These are phyloP conservation scores for Agrostemma githago DNA, from an alignment of 148 eudicot genomes.

Conservation along the genomic window DNA sequence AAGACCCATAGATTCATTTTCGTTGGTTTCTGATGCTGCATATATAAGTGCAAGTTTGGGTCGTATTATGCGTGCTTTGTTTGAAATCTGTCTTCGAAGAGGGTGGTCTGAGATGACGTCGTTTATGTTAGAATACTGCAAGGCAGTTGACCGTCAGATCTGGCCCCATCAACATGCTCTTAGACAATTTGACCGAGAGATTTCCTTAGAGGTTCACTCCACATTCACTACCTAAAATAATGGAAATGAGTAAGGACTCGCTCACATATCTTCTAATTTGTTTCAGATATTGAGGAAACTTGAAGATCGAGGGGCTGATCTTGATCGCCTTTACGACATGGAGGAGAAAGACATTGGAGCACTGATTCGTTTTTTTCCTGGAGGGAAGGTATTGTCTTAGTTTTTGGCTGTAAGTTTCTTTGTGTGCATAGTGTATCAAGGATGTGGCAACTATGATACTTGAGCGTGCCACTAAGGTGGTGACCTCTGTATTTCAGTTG, in stretches of 20 bases:
- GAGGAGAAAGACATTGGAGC: conserved; percentile 94
- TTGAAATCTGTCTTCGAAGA: conserved; percentile 95
- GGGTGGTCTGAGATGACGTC: conserved; percentile 99
- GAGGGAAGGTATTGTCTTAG: conserved; percentile 67
- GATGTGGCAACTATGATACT: neutral
- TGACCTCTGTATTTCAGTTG: neutral
- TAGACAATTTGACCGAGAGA: conserved; percentile 86
- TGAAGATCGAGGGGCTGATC: conserved; percentile 83
- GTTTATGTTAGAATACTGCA: conserved; percentile 89
- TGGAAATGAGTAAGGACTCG: neutral
- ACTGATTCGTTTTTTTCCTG: conserved; percentile 82
- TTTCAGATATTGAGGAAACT: conserved; percentile 88
- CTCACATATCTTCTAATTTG: conserved; percentile 6
- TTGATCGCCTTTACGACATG: conserved; percentile 88
- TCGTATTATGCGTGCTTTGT: conserved; percentile 92
- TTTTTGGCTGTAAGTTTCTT: neutral
- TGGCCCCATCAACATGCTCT: conserved; percentile 99
- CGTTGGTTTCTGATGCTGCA: conserved; percentile 95
- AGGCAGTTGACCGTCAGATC: conserved; percentile 96
- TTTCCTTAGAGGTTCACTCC: conserved; percentile 69
- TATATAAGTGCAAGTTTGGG: conserved; percentile 99
- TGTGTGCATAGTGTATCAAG: conserved; percentile 5
- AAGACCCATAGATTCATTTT: conserved; percentile 77
- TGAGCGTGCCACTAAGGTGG: neutral
- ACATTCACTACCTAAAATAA: conserved; percentile 9